Evolutionary conservation across 768 basidiomycete species (phyloP).

Genomic region (Pleurotus ostreatus): DNA sequence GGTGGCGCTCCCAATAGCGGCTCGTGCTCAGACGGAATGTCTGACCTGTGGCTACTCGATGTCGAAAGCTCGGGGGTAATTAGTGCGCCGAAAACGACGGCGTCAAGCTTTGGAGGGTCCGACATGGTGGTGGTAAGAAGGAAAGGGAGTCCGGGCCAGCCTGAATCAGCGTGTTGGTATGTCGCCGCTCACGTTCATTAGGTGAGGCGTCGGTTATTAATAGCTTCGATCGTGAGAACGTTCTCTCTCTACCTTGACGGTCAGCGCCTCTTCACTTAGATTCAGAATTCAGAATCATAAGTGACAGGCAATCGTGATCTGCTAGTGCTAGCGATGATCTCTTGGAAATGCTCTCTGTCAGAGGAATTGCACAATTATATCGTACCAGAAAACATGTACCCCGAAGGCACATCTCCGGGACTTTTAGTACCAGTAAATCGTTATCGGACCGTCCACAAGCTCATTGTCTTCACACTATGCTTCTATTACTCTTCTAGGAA

Average conservation of each 20-base stretch:
- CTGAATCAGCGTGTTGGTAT: slow-evolving; percentile 4
- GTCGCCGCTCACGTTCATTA: slow-evolving; percentile 1
- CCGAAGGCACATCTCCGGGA: too few relatives aligned
- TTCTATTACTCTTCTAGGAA: too few relatives aligned
- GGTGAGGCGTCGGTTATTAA: not conserved
- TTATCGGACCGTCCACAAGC: too few relatives aligned
- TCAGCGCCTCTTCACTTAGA: not conserved
- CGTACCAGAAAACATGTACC: too few relatives aligned
- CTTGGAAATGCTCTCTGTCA: too few relatives aligned
- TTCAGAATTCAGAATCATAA: too few relatives aligned
- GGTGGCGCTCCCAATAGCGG: slow-evolving; percentile 16
- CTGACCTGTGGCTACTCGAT: slow-evolving; percentile 4
- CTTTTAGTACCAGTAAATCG: too few relatives aligned
- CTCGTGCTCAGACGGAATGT: slow-evolving; percentile 5
- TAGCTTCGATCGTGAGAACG: not conserved
- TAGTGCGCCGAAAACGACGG: slow-evolving; percentile 16
- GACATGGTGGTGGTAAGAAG: slow-evolving; percentile 5
- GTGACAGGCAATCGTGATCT: too few relatives aligned
- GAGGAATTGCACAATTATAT: too few relatives aligned
- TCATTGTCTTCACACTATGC: too few relatives aligned
- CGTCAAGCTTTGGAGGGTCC: slow-evolving; percentile 10
- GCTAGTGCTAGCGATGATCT: too few relatives aligned
- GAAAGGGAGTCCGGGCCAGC: not conserved
- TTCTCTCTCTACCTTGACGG: not conserved
- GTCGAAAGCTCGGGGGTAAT: slow-evolving; percentile 14